A percentile compares a stretch with the other conserved stretches of the same genome.
Conservation (phyloP, 805 yeast species). For the Metschnikowia picachoensis region DNA sequence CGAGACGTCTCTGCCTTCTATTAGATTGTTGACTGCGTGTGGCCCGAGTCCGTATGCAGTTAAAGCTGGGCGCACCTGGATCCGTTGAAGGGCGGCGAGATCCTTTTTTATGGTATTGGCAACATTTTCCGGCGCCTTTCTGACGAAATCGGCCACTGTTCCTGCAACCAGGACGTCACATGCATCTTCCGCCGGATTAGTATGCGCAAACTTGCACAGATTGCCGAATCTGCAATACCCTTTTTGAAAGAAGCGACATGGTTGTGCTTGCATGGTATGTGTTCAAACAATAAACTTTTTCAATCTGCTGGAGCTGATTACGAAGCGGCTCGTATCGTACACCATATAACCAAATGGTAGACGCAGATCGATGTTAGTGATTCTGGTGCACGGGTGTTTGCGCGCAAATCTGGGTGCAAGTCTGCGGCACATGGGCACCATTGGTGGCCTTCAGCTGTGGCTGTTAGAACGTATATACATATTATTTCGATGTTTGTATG, state of each 20-base stretch:
- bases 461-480: too few species aligned
- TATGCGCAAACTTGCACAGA: conserved; percentile 26
- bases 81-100: conserved; percentile 17
- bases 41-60: conserved; percentile 47
- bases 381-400: conserved; percentile 11
- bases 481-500: too few species aligned
- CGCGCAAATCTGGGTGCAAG: conserved; percentile 1
- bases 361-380: not conserved
- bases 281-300: too few species aligned
- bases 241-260: conserved; percentile 23
- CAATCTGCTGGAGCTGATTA: too few species aligned
- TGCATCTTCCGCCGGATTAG: conserved; percentile 2
- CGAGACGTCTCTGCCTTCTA: conserved; percentile 50
- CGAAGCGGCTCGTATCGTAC: too few species aligned
- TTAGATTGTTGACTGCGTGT: conserved; percentile 48
- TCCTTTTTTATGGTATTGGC: conserved; percentile 23
- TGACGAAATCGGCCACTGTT: conserved; percentile 8
- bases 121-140: conserved; percentile 9
- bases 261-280: conserved; percentile 5
- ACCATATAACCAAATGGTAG: too few species aligned
- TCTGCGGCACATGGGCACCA: not conserved
- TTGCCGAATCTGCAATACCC: conserved; percentile 29
- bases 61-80: conserved; percentile 32
- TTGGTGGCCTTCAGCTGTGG: too few species aligned
- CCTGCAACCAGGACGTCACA: conserved; percentile 3